Evolutionary conservation across 179 eudicot genomes (phyloP).

Genomic region (Dionaea muscipula): DNA sequence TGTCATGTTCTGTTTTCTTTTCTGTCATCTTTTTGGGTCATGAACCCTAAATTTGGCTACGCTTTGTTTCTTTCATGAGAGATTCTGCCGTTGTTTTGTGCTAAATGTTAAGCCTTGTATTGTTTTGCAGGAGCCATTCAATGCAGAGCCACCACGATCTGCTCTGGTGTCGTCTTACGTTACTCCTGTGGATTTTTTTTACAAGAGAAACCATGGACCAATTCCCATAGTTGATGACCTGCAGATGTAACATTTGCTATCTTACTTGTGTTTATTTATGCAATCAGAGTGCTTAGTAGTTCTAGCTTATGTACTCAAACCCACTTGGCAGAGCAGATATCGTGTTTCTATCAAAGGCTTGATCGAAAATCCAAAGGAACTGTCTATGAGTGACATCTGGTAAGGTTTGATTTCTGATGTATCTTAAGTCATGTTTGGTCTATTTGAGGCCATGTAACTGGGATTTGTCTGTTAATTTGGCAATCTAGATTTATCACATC

Average conservation of each 20-base stretch:
- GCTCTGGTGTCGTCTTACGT: conserved; percentile 72
- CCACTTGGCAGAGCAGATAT: conserved; percentile 43
- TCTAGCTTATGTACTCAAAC: neutral
- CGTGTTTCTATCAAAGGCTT: conserved; percentile 56
- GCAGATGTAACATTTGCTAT: conserved; percentile 33
- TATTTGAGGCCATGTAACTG: neutral
- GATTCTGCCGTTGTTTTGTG: neutral
- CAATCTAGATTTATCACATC: neutral
- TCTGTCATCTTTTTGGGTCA: neutral
- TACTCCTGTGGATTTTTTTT: conserved; percentile 85
- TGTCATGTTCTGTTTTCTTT: neutral
- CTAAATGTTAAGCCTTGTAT: neutral
- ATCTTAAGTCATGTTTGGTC: no score
- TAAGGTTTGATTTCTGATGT: conserved; percentile 14
- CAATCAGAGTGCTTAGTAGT: conserved; percentile 3
- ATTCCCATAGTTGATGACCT: conserved; percentile 80
- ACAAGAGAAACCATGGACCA: conserved; percentile 96
- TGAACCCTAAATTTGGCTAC: neutral
- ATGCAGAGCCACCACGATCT: conserved; percentile 84
- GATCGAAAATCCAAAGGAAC: conserved; percentile 32
- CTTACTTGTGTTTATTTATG: neutral
- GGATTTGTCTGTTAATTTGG: neutral
- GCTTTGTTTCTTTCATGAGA: neutral
- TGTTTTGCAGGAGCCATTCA: conserved; percentile 74
- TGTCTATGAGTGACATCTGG: conserved; percentile 73